Base-by-base conservation (phyloP, 306 rosid species). In the Mimosa pudica region DNA sequence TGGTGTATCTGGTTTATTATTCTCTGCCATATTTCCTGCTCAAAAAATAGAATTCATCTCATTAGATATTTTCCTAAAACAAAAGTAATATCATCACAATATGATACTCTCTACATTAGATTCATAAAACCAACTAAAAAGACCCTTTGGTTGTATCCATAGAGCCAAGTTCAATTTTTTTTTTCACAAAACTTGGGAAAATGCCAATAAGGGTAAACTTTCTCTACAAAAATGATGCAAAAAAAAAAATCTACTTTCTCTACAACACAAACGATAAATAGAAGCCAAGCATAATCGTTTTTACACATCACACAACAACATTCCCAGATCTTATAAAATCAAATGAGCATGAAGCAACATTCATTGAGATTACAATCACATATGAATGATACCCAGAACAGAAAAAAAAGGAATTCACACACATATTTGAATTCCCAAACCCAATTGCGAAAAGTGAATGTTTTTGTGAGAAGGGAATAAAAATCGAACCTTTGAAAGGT, bases 11-110 rank as follows among this genome's bases (percentile, higher is more conserved):
- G 75, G 78, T 81, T 85, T 91, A 49, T 89, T 45, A 49, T 89
- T 45, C 48, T 89, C 96, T 49, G 86, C 35, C 96, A 93, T 90
- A 75, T 3, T 74, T 60, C 95, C 94, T 85, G 86, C 52, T 57
- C 44, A 71, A 79, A 57, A 57, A 54, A 79, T 71, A 35, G 35
- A 81, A 84, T 33, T 48, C 10, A 66, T 36, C 32, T 12, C 44
- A 57, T 57, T 13, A 72, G 10, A 71, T 14, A 76, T 10, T 32
- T 32, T 62, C 11, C 32, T 24, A 24, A 49, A 20, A 63, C 9
- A 46, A 72, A 62, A 49, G 46, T 6, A 51, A 5, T 11, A 68
- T 9, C 17, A 68, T 60, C 30, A 41, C 58, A 79, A 24, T 24
- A 24, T 24, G 30, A 24, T 24, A 24, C 30, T 12, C 10, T 12